Percentiles rank a stretch among this genome's conserved stretches.
These are phyloP conservation scores for Cerioporus squamosus DNA, from an alignment of 1,284 basidiomycete species.

Conservation along the genomic window DNA sequence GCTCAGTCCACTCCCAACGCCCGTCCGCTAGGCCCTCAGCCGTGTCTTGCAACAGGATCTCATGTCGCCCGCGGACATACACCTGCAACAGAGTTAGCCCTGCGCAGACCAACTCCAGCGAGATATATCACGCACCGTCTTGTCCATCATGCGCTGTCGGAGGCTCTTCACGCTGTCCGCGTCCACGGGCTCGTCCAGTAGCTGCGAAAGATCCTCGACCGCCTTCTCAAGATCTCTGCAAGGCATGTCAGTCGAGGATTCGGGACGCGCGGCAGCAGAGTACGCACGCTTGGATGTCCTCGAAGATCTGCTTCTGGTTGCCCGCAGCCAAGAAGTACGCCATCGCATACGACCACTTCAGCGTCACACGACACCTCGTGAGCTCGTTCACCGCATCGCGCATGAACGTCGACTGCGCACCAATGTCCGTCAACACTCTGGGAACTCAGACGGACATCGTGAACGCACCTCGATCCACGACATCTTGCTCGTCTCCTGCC, in stretches of 20 bases:
- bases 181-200: constrained; percentile 65
- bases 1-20: constrained; percentile 34
- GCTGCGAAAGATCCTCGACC: constrained; percentile 65
- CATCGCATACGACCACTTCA: constrained; percentile 78
- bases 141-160: constrained; percentile 62
- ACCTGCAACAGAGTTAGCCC: constrained; percentile 21
- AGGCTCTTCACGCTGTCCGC: constrained; percentile 56
- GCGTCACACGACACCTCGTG: constrained; percentile 58
- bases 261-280: neutral
- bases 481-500: constrained; percentile 59
- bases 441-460: neutral
- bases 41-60: constrained; percentile 35
- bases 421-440: neutral
- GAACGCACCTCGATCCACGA: constrained; percentile 71
- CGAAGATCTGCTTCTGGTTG: constrained; percentile 71
- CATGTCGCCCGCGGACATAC: constrained; percentile 35
- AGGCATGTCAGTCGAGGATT: neutral
- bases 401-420: constrained; percentile 56
- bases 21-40: constrained; percentile 34
- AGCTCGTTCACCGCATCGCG: constrained; percentile 64
- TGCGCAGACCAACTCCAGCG: neutral
- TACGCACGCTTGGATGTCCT: constrained; percentile 62
- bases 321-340: constrained; percentile 66
- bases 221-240: constrained; percentile 64
- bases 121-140: constrained; percentile 44